A percentile compares a stretch with the other conserved stretches of the same genome.
These are phyloP conservation scores for Tylopilus vinaceipallidus DNA, from an alignment of 768 basidiomycete genomes.

Conservation along the genomic window DNA sequence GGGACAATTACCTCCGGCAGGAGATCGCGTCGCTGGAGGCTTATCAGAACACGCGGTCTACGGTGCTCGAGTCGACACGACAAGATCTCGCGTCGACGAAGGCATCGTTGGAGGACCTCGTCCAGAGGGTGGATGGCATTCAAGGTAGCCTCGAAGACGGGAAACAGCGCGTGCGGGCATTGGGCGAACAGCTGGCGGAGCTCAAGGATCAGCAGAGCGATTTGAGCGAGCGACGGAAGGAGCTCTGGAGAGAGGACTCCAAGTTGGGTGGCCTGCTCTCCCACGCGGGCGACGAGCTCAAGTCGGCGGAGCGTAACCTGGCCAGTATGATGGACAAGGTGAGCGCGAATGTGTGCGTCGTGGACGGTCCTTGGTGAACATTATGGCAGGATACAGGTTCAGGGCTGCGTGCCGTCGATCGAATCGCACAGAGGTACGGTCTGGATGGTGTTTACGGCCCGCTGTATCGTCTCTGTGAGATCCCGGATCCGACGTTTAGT, in stretches of 20 bases:
- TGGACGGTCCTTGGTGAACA: not conserved
- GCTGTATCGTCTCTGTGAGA: conserved; percentile 89
- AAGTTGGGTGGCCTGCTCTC: conserved; percentile 77
- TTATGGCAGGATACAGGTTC: conserved; percentile 79
- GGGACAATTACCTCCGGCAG: conserved; percentile 79
- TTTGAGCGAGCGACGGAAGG: conserved; percentile 80
- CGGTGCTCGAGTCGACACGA: conserved; percentile 53
- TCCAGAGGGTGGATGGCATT: conserved; percentile 54
- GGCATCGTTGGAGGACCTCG: conserved; percentile 53
- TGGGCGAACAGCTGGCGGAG: conserved; percentile 56
- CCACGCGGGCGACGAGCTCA: conserved; percentile 77
- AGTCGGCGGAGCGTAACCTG: conserved; percentile 73
- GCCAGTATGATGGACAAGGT: conserved; percentile 97
- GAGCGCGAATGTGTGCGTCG: conserved; percentile 1
- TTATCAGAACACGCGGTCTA: conserved; percentile 54
- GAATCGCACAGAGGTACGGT: conserved; percentile 71
- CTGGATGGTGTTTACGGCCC: conserved; percentile 91
- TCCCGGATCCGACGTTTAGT: conserved; percentile 84
- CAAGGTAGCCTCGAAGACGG: conserved; percentile 65
- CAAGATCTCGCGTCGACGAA: conserved; percentile 48
- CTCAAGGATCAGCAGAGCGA: conserved; percentile 70
- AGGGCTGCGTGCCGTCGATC: conserved; percentile 83
- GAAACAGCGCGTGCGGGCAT: conserved; percentile 49
- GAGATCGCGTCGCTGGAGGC: conserved; percentile 72
- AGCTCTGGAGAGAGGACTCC: conserved; percentile 92